A percentile compares a stretch with the other conserved stretches of the same genome.
These are phyloP conservation scores for Coemansia sp. DNA, from an alignment of 192 early-diverging fungal species.

Conservation along the genomic window DNA sequence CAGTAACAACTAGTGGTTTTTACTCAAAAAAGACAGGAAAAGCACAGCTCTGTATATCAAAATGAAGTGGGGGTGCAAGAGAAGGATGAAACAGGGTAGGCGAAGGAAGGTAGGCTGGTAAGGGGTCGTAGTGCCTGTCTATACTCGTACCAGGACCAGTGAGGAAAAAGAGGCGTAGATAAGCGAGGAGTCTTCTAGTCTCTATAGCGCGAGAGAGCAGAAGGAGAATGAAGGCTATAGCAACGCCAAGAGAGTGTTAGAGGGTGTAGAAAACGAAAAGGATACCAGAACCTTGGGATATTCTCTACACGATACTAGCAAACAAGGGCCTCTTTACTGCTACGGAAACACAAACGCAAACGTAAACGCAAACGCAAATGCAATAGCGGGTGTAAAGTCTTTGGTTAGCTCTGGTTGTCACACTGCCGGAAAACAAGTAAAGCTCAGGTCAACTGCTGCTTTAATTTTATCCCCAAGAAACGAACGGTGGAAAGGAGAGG, in stretches of 20 bases:
- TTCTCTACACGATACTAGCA: neutral
- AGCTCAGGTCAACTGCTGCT: neutral
- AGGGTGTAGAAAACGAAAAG: neutral
- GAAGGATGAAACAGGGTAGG: no score
- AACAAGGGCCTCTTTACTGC: neutral
- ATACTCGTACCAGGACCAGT: neutral
- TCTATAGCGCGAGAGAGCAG: no score
- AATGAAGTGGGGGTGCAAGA: neutral
- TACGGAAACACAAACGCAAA: neutral
- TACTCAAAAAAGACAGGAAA: neutral
- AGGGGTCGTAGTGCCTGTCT: neutral
- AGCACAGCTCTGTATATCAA: conserved; percentile 2
- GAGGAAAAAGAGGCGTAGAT: neutral
- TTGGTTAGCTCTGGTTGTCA: neutral
- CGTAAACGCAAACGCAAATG: no score
- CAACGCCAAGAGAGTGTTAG: neutral
- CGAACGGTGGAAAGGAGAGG: neutral
- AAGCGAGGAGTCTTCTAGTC: no score
- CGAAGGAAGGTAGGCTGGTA: no score
- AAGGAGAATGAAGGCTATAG: neutral
- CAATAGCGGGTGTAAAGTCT: neutral
- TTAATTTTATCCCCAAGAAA: neutral
- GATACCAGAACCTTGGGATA: conserved; percentile 2
- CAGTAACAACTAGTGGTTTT: neutral
- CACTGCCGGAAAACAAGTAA: neutral